Evolutionary conservation across 805 yeast genomes (phyloP), one percentile per base, ranked within the genome.

Genomic region (Candida jianshihensis): DNA sequence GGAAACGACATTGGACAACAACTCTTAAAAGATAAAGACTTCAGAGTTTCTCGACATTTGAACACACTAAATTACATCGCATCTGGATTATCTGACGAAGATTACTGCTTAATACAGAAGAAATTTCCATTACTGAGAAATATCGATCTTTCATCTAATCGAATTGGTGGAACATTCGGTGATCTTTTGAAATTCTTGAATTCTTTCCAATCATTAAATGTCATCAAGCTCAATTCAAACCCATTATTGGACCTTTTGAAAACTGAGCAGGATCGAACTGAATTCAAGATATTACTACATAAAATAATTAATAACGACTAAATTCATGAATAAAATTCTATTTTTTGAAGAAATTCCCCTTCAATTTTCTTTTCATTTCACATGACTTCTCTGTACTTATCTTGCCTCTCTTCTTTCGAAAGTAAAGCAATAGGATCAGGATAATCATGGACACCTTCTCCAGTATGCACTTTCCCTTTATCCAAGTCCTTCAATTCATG

Each of bases 361-460:
- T 17, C 20, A 19, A 30, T 18, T 19, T 10, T n/a, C n/a, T 22
- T 22, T 14, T 33, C 30, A 16, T 22, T 40, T 11, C 37, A 31
- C 34, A 50, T 52, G 3, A 68, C 69, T 16, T 59, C 62, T 34
- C 59, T 63, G 41, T 57, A 70, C 19, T 66, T 54, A 19, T 65
- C 66, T 16, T 70, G 48, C 2, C 73, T 71, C 24, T 61, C 53
- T 30, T 67, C 66, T 35, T 73, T 58, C 6, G 68, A 61, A 11
- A 47, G 45, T 35, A 59, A 56, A 12, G 66, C 68, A 17, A 71
- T 67, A 2, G 77, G 74, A 21, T 47, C 45, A 3, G 71, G 71
- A 36, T 69, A 70, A 2, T 58, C 60, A 12, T 59, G 52, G 22
- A 54, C 51, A 14, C 49, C 53, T 2, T 59, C 57, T 3, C 55